Evolutionary conservation across 2,329 filamentous ascomycete species (phyloP).

Genomic region (Colletotrichum cuscutae): DNA sequence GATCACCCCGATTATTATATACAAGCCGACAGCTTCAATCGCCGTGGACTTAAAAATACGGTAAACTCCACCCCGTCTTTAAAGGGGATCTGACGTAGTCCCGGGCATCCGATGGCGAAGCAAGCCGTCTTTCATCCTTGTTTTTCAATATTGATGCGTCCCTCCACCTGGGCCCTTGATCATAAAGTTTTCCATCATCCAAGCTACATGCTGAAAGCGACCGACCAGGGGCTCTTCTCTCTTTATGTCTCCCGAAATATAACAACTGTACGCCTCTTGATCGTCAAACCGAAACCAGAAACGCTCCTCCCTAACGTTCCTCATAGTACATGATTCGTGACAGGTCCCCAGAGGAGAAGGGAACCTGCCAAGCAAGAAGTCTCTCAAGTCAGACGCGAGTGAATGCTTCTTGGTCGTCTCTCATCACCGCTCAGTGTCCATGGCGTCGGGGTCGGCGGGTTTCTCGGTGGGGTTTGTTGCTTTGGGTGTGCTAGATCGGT

Average conservation of each 20-base stretch:
- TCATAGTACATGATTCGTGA: conserved; percentile 35
- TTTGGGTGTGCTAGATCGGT: conserved; percentile 39
- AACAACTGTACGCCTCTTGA: conserved; percentile 32
- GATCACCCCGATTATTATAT: conserved; percentile 27
- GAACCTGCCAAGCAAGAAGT: conserved; percentile 6
- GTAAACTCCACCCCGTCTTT: conserved; percentile 7
- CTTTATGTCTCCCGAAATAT: conserved; percentile 34
- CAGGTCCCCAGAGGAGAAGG: background rate
- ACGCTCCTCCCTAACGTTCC: conserved; percentile 33
- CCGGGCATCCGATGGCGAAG: conserved; percentile 7
- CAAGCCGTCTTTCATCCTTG: background rate
- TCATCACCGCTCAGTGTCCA: conserved; percentile 42
- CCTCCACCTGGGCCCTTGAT: background rate
- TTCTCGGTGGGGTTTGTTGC: conserved; percentile 37
- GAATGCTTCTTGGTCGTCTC: background rate
- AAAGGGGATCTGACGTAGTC: background rate
- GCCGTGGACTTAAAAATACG: conserved; percentile 16
- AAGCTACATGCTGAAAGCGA: conserved; percentile 35
- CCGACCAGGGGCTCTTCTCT: conserved; percentile 34
- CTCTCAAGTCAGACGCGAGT: background rate
- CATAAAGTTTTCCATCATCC: conserved; percentile 27
- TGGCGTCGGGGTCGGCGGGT: conserved; percentile 35
- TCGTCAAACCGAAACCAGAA: conserved; percentile 33
- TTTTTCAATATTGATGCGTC: conserved; percentile 16
- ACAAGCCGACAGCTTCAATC: conserved; percentile 29